phyloP scores from a whole-genome alignment of 345 rosid genomes.

The Leavenworthia alabamica region DNA sequence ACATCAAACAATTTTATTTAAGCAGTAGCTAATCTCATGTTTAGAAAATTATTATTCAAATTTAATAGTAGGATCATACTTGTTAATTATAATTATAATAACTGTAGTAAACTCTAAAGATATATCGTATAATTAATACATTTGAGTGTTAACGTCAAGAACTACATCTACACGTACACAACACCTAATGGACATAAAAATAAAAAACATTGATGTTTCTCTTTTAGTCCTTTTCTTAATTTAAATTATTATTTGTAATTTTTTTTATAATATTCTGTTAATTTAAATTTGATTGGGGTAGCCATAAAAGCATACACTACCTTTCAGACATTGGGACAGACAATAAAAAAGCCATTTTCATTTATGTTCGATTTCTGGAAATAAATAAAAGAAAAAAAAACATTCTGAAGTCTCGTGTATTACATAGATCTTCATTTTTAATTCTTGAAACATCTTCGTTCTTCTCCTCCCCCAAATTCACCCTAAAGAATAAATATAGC shows the following conservation, averaged over 20 bases:
- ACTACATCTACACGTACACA: not conserved
- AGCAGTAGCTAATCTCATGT: not conserved
- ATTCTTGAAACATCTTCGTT: not conserved
- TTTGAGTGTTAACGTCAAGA: not conserved
- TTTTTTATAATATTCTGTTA: not conserved
- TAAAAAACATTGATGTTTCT: conserved; percentile 19
- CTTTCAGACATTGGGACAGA: conserved; percentile 29
- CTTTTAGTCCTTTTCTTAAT: not conserved
- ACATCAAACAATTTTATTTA: conserved; percentile 3
- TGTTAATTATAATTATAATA: not conserved
- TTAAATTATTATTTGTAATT: not conserved
- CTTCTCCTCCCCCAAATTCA: conserved; percentile 9
- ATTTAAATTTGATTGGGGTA: conserved; percentile 6
- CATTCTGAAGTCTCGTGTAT: conserved; percentile 20
- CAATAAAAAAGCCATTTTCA: conserved; percentile 20
- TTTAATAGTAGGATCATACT: not conserved
- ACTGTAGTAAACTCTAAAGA: not conserved
- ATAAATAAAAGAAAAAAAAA: not conserved
- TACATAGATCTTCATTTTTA: conserved; percentile 3
- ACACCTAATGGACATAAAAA: not conserved
- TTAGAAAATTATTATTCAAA: not conserved
- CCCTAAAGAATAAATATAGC: not conserved
- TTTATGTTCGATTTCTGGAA: conserved; percentile 17
- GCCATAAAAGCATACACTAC: conserved; percentile 15
- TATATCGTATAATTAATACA: not conserved